phyloP scores from a whole-genome alignment of 2,329 filamentous ascomycete genomes.

The Sporothrix variecibatus region DNA sequence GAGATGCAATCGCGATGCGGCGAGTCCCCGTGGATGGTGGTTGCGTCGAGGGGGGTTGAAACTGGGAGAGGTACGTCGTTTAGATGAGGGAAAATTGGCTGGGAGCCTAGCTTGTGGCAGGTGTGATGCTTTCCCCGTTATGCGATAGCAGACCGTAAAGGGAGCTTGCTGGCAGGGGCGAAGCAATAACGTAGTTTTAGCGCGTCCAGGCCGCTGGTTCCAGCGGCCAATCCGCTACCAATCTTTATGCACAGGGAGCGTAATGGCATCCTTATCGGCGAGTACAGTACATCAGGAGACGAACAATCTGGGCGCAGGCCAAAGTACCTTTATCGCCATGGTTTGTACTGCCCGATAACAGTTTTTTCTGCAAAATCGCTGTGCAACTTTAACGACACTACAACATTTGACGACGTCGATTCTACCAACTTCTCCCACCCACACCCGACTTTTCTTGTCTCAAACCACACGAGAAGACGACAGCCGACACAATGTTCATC shows the following conservation, averaged over 20 bases:
- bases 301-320: neutral
- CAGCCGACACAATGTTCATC: slow-evolving; percentile 43
- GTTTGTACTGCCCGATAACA: neutral
- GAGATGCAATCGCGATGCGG: neutral
- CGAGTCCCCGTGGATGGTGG: neutral
- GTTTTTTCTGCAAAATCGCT: slow-evolving; percentile 13
- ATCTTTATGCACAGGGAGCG: neutral
- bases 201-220: neutral
- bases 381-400: neutral
- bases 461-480: neutral
- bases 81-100: slow-evolving; percentile 25
- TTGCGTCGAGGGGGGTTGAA: neutral
- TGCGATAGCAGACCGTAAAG: neutral
- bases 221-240: slow-evolving; percentile 11
- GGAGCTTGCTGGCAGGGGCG: neutral
- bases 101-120: slow-evolving; percentile 13
- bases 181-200: neutral
- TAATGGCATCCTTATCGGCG: slow-evolving; percentile 1
- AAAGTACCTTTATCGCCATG: neutral
- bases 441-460: neutral
- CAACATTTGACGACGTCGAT: neutral
- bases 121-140: neutral
- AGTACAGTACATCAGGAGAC: neutral
- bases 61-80: neutral
- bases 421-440: neutral